Evolutionary conservation across 768 basidiomycete genomes (phyloP).

Genomic region (Leccinum longicurvipes): DNA sequence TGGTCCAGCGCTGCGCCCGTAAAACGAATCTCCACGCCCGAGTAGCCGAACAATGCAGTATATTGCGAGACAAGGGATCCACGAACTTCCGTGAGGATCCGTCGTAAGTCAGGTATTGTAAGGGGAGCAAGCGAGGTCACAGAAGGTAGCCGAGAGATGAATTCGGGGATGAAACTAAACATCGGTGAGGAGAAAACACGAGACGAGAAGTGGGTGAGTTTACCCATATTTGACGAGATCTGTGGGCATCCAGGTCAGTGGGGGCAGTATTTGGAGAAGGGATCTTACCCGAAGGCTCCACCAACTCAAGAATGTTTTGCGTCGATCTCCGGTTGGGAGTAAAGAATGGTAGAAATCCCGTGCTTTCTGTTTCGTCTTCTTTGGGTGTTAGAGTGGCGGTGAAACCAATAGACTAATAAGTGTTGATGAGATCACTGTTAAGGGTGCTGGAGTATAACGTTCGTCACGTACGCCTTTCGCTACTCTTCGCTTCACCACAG

Average conservation of each 20-base stretch:
- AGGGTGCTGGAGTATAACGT: neutral
- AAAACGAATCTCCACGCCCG: slow-evolving; percentile 83
- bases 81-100: slow-evolving; percentile 90
- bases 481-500: slow-evolving; percentile 71
- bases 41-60: slow-evolving; percentile 76
- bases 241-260: slow-evolving; percentile 21
- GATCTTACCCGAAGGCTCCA: slow-evolving; percentile 63
- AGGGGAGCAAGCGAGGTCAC: slow-evolving; percentile 80
- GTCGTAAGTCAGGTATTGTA: slow-evolving; percentile 75
- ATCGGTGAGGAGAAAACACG: slow-evolving; percentile 2
- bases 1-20: slow-evolving; percentile 77
- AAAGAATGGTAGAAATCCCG: slow-evolving; percentile 63
- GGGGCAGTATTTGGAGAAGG: neutral
- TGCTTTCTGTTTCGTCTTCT: slow-evolving; percentile 35
- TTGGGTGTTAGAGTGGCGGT: slow-evolving; percentile 48
- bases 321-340: slow-evolving; percentile 63
- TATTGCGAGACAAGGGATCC: slow-evolving; percentile 92
- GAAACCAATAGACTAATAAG: slow-evolving; percentile 85
- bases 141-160: slow-evolving; percentile 91
- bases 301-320: slow-evolving; percentile 58
- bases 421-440: neutral
- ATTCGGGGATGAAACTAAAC: slow-evolving; percentile 87
- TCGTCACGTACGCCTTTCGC: slow-evolving; percentile 71
- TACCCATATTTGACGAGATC: slow-evolving; percentile 87
- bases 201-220: slow-evolving; percentile 3